Base-by-base conservation (phyloP, 2,329 filamentous ascomycete genomes). In the Aspergillus pseudonomiae region DNA sequence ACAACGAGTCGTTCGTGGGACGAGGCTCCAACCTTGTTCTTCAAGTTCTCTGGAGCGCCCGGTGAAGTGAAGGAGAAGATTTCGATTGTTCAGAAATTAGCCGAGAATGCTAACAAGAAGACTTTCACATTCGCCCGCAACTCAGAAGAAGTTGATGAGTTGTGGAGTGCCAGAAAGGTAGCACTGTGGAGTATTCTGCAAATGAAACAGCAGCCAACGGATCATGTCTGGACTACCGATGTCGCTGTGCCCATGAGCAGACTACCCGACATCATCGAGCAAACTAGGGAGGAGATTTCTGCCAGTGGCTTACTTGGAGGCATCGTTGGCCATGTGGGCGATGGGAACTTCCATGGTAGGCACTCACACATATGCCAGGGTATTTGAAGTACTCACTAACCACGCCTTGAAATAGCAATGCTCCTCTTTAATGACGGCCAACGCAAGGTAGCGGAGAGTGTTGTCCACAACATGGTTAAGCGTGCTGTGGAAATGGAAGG, bases 171-270 rank as follows among this genome's bases (percentile, higher is more conserved):
- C 5, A 82, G 91, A 43, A 94, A 93, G 71, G 86, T 91, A 70
- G 90, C 89, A 0, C 80, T 93, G 1, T 93, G 90, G 87, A 89
- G 87, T 62, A 86, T 91, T 53, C 87, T 91, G 77, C 87, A 89
- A 0, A 86, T 89, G 76, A 84, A 84, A 63, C 82, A 86, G 55
- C 79, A 85, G 28, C 83, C 84, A 0, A 82, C 83, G 1, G 85
- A 90, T 68, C 85, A 84, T 56, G 86, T 93, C 26, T 93, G 91
- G 91, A 92, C 90, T 0, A 94, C 91, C 0, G 91, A 94, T 73
- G 91, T 94, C n/a, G 91, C 91, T 0, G 91, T 94, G 0, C 91
- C 91, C 0, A 88, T 94, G 55, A 91, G 88, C 16, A 82, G 83
- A 46, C 79, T 94, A 65, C 87, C 91, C 1, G 87, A 91, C 68